phyloP scores from a whole-genome alignment of 768 basidiomycete genomes.

The Dacryopinax primogenitus region DNA sequence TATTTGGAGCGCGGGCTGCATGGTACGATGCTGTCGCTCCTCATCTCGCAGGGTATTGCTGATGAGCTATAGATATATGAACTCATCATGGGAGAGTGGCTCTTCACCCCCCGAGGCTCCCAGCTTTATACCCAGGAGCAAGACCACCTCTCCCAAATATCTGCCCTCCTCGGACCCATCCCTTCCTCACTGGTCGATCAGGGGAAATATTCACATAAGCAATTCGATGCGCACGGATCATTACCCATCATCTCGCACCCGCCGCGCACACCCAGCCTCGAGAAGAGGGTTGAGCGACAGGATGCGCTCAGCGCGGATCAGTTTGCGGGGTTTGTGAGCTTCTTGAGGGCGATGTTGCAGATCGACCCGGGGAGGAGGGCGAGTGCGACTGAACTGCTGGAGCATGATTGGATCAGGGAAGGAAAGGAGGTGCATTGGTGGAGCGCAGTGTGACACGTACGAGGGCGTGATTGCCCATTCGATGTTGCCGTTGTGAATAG shows the following conservation, averaged over 20 bases:
- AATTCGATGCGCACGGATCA: neutral
- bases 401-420: constrained; percentile 8
- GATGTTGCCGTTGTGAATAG: too few relatives aligned
- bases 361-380: constrained; percentile 5
- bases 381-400: constrained; percentile 6
- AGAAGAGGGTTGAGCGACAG: constrained; percentile 1
- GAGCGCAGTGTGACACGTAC: neutral
- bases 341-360: constrained; percentile 10
- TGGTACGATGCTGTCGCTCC: constrained; percentile 11
- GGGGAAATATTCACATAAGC: neutral
- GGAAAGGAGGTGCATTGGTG: neutral
- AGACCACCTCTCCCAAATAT: neutral
- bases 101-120: neutral
- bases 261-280: neutral
- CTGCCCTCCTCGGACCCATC: neutral
- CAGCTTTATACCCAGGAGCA: neutral
- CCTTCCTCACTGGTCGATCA: neutral
- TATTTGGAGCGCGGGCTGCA: constrained; percentile 18
- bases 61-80: neutral
- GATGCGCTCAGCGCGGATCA: neutral
- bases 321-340: neutral
- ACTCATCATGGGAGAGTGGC: neutral
- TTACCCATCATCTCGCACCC: neutral
- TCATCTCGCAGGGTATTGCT: neutral
- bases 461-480: neutral